Evolutionary conservation across 2,329 filamentous ascomycete genomes (phyloP), one percentile per base, ranked within the genome.

Genomic region (Colletotrichum tropicicola): DNA sequence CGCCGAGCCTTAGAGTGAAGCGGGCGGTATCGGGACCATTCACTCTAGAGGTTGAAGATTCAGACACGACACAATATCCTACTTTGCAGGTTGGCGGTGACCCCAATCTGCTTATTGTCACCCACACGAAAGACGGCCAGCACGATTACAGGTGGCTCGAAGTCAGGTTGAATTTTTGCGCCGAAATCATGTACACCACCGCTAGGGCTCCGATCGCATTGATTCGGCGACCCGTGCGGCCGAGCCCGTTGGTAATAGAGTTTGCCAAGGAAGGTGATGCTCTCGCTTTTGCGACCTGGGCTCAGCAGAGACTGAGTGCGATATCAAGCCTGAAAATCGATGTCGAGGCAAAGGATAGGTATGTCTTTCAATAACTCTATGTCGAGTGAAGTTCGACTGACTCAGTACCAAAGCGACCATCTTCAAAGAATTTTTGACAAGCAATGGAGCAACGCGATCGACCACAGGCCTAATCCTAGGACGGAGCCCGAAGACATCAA

Each of bases 81-180:
- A 12, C 30, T 23, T 37, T 65, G 28, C 30, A 6, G 25, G 17
- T 49, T 5, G 23, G 19, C 3, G 3, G 35, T 25, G 15, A 49
- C 1, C 21, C 7, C 12, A 39, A 15, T n/a, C n/a, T 27, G 30
- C 55, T 59, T 10, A 3, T 65, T 15, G 49, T 35, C 4, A 30
- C 44, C 5, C 5, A 49, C 28, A 2, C 8, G 1, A 15, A 27
- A 7, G n/a, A 41, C 32, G 12, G 12, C 5, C 47, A 17, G 27
- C 39, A 43, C n/a, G 44, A 44, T 4, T 52, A 47, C 12, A 25
- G 28, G 6, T 66, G 63, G 63, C 25, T 66, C 4, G 63, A 64
- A 2, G 52, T 54, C 10, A 66, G 59, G 30, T 9, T 64, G 13
- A 53, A 35, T 15, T 41, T 19, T 4, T 66, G 63, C 15, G 5